Evolutionary conservation across 2,329 filamentous ascomycete genomes (phyloP).

Genomic region (Microascus cirrosus): DNA sequence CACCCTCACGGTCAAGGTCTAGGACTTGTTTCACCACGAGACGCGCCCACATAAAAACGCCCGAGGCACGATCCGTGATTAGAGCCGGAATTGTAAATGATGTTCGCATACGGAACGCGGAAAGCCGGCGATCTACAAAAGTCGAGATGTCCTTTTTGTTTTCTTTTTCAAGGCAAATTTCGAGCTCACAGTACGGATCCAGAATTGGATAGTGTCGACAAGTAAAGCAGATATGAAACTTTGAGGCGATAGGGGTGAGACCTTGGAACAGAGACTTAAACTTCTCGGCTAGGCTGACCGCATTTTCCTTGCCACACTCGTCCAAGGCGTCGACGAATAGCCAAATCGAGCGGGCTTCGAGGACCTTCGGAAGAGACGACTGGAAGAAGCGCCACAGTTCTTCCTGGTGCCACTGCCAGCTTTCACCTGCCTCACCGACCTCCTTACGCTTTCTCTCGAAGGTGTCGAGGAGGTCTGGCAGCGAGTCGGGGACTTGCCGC

Average conservation of each 20-base stretch:
- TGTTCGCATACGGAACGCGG: too few species aligned
- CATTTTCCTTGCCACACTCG: constrained; percentile 16
- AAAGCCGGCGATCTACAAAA: neutral
- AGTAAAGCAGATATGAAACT: constrained; percentile 17
- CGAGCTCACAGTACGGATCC: constrained; percentile 7
- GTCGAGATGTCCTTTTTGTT: constrained; percentile 14
- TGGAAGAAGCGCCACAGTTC: constrained; percentile 13
- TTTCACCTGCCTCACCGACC: constrained; percentile 6
- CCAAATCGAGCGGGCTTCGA: constrained; percentile 10
- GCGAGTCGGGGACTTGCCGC: constrained; percentile 10
- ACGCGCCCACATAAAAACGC: constrained; percentile 24
- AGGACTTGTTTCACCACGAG: constrained; percentile 14
- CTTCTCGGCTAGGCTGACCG: constrained; percentile 8
- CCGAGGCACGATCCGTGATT: constrained; percentile 14
- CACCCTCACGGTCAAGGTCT: constrained; percentile 7
- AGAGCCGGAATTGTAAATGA: constrained; percentile 5
- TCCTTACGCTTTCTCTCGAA: constrained; percentile 8
- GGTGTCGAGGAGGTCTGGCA: constrained; percentile 8
- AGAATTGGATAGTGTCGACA: constrained; percentile 20
- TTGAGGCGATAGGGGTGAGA: constrained; percentile 6
- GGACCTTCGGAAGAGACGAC: constrained; percentile 10
- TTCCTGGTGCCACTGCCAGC: constrained; percentile 15
- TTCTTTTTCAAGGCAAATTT: constrained; percentile 17
- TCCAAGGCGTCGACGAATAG: constrained; percentile 24
- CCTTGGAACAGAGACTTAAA: constrained; percentile 13